phyloP scores from a whole-genome alignment of 2,329 filamentous ascomycete species.

The Ophiostoma australiae region DNA sequence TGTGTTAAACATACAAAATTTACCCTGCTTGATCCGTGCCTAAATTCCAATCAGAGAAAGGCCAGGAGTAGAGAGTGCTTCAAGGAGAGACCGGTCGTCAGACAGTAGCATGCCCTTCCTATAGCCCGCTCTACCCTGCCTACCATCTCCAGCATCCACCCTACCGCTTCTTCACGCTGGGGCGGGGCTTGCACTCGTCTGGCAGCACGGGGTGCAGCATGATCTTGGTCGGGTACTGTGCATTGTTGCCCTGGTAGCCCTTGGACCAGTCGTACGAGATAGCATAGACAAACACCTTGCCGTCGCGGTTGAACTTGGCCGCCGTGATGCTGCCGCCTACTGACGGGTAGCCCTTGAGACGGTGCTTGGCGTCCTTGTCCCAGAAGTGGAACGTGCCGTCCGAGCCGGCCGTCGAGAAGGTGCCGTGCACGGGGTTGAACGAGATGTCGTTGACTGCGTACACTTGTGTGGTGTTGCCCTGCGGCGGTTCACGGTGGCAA shows the following conservation, averaged over 20 bases:
- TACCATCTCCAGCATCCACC: not conserved
- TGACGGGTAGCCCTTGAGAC: slow-evolving; percentile 80
- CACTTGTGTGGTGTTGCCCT: slow-evolving; percentile 76
- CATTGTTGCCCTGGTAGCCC: slow-evolving; percentile 80
- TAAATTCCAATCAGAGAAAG: slow-evolving; percentile 2
- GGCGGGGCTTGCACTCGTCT: slow-evolving; percentile 60
- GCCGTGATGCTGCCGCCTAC: slow-evolving; percentile 83
- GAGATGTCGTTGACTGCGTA: slow-evolving; percentile 96
- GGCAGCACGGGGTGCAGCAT: slow-evolving; percentile 72
- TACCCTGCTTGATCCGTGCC: slow-evolving; percentile 18
- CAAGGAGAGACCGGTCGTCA: not conserved
- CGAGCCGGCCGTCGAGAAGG: slow-evolving; percentile 93
- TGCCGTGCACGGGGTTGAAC: slow-evolving; percentile 93
- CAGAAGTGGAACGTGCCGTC: slow-evolving; percentile 97
- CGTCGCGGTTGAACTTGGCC: slow-evolving; percentile 85
- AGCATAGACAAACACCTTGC: slow-evolving; percentile 80
- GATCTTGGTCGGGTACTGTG: slow-evolving; percentile 69
- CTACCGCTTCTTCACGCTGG: slow-evolving; percentile 54
- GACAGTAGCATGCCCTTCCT: not conserved
- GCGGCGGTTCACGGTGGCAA: slow-evolving; percentile 81
- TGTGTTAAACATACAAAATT: slow-evolving; percentile 20
- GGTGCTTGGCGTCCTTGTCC: slow-evolving; percentile 88
- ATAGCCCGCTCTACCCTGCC: not conserved
- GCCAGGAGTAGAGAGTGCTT: not conserved
- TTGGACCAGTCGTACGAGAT: slow-evolving; percentile 98